These are phyloP conservation scores for Crithidia sp. DNA, from an alignment of 208 protist species.

Conservation along the genomic window DNA sequence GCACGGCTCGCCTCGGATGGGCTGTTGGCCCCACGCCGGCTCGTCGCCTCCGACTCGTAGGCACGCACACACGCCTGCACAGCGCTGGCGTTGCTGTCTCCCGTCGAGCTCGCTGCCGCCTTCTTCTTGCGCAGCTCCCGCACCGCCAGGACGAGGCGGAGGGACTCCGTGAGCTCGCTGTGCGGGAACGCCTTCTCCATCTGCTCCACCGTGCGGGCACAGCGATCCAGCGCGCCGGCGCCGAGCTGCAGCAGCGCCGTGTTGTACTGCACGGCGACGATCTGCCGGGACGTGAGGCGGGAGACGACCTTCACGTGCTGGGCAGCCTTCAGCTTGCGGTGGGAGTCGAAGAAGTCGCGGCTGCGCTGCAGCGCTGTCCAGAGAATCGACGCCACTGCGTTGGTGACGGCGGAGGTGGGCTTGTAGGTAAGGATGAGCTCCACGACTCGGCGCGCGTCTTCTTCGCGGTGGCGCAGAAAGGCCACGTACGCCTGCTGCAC, in stretches of 20 bases:
- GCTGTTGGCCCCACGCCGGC: conserved; percentile 12
- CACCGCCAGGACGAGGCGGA: conserved; percentile 67
- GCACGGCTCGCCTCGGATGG: conserved; percentile 2
- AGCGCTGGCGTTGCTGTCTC: conserved; percentile 8
- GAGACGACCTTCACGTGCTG: conserved; percentile 59
- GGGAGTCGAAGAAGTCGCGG: conserved; percentile 75
- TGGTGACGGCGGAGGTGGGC: conserved; percentile 62
- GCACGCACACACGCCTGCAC: conserved; percentile 37
- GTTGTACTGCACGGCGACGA: conserved; percentile 84
- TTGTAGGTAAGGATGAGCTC: conserved; percentile 58
- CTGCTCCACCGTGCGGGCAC: conserved; percentile 63
- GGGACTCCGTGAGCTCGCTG: conserved; percentile 69
- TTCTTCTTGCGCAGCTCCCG: conserved; percentile 70
- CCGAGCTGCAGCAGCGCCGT: conserved; percentile 79
- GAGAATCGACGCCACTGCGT: conserved; percentile 75
- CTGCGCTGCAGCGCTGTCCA: conserved; percentile 62
- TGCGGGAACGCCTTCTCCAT: conserved; percentile 65
- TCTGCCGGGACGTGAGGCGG: conserved; percentile 73
- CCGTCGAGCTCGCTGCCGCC: conserved; percentile 2
- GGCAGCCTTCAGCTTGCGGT: conserved; percentile 67
- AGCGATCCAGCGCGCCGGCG: conserved; percentile 58
- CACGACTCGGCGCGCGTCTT: conserved; percentile 50
- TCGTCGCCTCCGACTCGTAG: conserved; percentile 25
- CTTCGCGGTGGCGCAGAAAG: conserved; percentile 52
- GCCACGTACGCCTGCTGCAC: conserved; percentile 82